Conservation (phyloP, 495 filamentous ascomycete species). For the Lasiosphaeriaceae sp. region DNA sequence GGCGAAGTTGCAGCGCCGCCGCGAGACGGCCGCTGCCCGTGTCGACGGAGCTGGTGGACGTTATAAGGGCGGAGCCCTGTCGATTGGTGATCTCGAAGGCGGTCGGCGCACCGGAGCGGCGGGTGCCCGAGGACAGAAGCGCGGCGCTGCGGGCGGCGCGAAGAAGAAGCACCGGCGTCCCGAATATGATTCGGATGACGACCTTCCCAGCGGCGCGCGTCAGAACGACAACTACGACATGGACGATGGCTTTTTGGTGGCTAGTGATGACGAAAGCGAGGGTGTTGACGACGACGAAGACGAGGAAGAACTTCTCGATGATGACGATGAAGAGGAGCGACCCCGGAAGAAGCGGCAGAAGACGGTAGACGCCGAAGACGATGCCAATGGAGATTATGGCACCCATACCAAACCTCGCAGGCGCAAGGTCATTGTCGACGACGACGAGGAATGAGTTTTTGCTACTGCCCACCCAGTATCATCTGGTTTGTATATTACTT, state of each 20-base stretch:
- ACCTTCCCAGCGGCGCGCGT: constrained; percentile 57
- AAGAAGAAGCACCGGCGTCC: constrained; percentile 43
- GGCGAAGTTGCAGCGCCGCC: constrained; percentile 60
- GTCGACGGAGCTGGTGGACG: constrained; percentile 51
- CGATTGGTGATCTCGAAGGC: constrained; percentile 71
- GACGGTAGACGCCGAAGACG: constrained; percentile 29
- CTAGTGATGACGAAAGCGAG: constrained; percentile 66
- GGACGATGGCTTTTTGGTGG: constrained; percentile 74
- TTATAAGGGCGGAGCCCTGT: constrained; percentile 56
- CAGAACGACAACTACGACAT: constrained; percentile 80
- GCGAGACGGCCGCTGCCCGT: constrained; percentile 64
- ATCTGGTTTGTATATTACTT: constrained; percentile 8
- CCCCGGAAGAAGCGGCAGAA: constrained; percentile 48
- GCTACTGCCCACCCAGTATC: not conserved
- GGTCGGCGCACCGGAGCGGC: constrained; percentile 29
- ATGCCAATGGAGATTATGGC: constrained; percentile 28
- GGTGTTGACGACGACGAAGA: constrained; percentile 61
- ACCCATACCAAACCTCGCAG: constrained; percentile 28
- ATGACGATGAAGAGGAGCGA: constrained; percentile 47
- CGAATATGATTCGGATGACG: constrained; percentile 61
- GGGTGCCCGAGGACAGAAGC: constrained; percentile 36
- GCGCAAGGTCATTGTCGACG: constrained; percentile 47
- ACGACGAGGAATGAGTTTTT: constrained; percentile 35
- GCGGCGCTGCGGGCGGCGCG: constrained; percentile 36
- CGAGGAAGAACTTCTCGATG: constrained; percentile 45